A percentile compares a stretch with the other conserved stretches of the same genome.
These are phyloP conservation scores for Chlorella ohadii DNA, from an alignment of 139 green algal species.

Conservation along the genomic window DNA sequence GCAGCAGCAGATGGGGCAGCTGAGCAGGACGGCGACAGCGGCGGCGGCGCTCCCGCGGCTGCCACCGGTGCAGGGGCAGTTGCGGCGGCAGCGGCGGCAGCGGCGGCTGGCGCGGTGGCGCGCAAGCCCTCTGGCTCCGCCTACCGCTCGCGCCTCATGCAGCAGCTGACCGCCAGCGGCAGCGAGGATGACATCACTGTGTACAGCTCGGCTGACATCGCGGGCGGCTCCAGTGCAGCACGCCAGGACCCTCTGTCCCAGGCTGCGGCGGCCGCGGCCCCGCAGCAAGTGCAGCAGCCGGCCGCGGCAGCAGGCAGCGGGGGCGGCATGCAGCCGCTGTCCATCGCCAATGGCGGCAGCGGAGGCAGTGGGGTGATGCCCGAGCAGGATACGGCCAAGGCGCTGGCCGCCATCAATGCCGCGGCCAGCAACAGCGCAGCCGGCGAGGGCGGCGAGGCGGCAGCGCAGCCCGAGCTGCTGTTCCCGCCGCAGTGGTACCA, in stretches of 20 bases:
- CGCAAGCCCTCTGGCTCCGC: background rate
- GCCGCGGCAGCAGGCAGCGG: background rate
- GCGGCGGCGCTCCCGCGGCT: background rate
- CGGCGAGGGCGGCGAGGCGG: background rate
- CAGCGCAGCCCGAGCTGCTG: background rate
- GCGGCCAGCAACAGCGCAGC: background rate
- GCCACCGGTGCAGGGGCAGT: background rate
- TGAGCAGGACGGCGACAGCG: background rate
- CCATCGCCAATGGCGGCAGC: background rate
- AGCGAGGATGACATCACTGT: slow-evolving; percentile 28
- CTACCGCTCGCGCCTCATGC: slow-evolving; percentile 27
- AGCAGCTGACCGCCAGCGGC: slow-evolving; percentile 24
- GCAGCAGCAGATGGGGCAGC: background rate
- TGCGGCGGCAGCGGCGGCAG: background rate
- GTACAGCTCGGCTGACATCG: background rate
- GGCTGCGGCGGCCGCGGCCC: too few relatives aligned
- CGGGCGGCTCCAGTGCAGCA: background rate
- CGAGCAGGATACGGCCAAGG: background rate
- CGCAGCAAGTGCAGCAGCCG: slow-evolving; percentile 37
- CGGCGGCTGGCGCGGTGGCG: background rate
- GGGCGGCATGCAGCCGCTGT: background rate
- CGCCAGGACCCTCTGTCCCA: background rate
- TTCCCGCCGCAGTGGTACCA: slow-evolving; percentile 37
- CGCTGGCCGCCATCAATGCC: slow-evolving; percentile 24
- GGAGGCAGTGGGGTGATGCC: background rate